phyloP scores from a whole-genome alignment of 768 basidiomycete genomes.

The Austroboletus eburneus region DNA sequence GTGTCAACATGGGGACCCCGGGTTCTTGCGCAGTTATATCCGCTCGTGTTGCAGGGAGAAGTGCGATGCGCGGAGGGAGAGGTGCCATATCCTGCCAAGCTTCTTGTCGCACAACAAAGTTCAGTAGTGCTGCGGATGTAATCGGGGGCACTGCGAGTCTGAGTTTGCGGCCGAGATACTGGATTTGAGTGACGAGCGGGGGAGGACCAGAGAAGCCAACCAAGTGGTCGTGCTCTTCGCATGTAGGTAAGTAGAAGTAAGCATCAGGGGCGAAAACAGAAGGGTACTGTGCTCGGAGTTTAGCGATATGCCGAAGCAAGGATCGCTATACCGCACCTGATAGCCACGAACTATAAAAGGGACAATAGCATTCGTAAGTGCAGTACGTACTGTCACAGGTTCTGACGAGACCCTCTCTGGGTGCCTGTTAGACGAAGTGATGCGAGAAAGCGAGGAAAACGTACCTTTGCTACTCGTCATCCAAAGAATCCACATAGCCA shows the following conservation, averaged over 20 bases:
- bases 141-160: slow-evolving; percentile 39
- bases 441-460: slow-evolving; percentile 8
- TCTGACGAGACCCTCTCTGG: slow-evolving; percentile 35
- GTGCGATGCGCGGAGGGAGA: slow-evolving; percentile 18
- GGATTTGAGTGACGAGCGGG: slow-evolving; percentile 31
- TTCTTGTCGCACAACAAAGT: slow-evolving; percentile 36
- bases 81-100: slow-evolving; percentile 28
- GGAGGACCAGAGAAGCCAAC: slow-evolving; percentile 31
- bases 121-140: slow-evolving; percentile 38
- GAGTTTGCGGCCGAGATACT: slow-evolving; percentile 41
- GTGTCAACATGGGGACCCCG: slow-evolving; percentile 30
- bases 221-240: slow-evolving; percentile 21
- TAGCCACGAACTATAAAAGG: slow-evolving; percentile 41
- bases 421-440: slow-evolving; percentile 11
- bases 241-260: slow-evolving; percentile 41
- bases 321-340: slow-evolving; percentile 28
- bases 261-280: slow-evolving; percentile 41
- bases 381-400: slow-evolving; percentile 21
- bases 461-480: slow-evolving; percentile 39
- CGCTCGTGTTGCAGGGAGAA: slow-evolving; percentile 35
- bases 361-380: slow-evolving; percentile 32
- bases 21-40: slow-evolving; percentile 29
- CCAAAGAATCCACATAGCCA: slow-evolving; percentile 47
- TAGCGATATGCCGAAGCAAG: slow-evolving; percentile 3
- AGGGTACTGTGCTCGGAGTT: slow-evolving; percentile 32